Base-by-base conservation (phyloP, 768 basidiomycete species). In the Tylopilus balloui region DNA sequence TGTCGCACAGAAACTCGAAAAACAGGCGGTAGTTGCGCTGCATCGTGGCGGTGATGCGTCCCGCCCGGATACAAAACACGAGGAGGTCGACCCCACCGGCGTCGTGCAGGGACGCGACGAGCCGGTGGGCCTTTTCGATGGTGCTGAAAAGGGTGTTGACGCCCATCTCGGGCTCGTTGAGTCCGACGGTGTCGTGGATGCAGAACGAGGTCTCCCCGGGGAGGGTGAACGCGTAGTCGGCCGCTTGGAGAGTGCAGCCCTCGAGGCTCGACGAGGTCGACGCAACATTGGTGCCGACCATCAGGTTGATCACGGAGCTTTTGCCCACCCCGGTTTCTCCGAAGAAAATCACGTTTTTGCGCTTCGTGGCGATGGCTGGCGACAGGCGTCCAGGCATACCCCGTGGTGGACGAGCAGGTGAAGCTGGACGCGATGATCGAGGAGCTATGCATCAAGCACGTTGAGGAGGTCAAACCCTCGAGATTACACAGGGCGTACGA, bases 21-120 rank as follows among this genome's bases (percentile, higher is more conserved):
- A 57, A 57, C n/a, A 57, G 14, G n/a, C 44, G 42, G 23, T 58
- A 58, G 36, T 19, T 54, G 13, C 45, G 37, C 20, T 57, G 56
- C 29, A 31, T 19, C 1, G 52, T 23, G 4, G 15, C 1, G 0
- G 57, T 58, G 29, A 58, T n/a, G 6, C 57, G 35, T 1, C 40
- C 41, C 1, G 19, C 41, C 14, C 42, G 29, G 23, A 58, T 19
- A 32, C 57, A 58, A 40, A 58, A 58, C 2, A 58, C 28, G 15
- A 58, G 48, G 23, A 58, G 51, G 17, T 58, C 48, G 29, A 58
- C 31, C 9, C 56, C 57, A 15, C 57, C 56, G 0, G 32, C 25
- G 7, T 32, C 0, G 6, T 44, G 37, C 6, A 58, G 11, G 21
- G 37, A 29, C 9, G 24, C n/a, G 10, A 58, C 4, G 15, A 58